Percentiles rank a stretch among this genome's conserved stretches.
Conservation (phyloP, 805 yeast species). For the Kazachstania psychrophila region DNA sequence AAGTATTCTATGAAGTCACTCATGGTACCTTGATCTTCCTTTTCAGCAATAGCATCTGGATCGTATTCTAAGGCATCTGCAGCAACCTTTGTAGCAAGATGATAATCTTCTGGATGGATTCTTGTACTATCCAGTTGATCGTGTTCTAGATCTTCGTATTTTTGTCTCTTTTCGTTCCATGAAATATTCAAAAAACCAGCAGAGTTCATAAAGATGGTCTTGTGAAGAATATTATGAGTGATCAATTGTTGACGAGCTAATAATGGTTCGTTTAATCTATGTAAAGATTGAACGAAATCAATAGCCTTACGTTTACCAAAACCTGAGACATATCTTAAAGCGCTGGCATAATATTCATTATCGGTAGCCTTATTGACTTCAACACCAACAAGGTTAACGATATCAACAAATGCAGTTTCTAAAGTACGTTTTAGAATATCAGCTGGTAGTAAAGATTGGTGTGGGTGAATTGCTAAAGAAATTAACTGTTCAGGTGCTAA, state of each 20-base stretch:
- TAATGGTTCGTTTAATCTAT: conserved; percentile 39
- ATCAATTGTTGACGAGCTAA: conserved; percentile 82
- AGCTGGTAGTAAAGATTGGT: conserved; percentile 60
- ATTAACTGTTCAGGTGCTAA: conserved; percentile 60
- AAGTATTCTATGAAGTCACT: conserved; percentile 33
- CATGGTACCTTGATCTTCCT: conserved; percentile 33
- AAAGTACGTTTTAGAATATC: conserved; percentile 58
- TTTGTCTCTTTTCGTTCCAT: conserved; percentile 40
- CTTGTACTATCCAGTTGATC: conserved; percentile 90
- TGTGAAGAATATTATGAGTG: conserved; percentile 67
- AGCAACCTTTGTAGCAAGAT: conserved; percentile 92
- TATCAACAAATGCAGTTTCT: conserved; percentile 80
- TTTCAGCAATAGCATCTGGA: conserved; percentile 80
- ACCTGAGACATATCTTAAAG: conserved; percentile 77
- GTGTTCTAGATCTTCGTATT: conserved; percentile 44
- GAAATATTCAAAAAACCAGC: conserved; percentile 82
- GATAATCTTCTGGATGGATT: conserved; percentile 97
- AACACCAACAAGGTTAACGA: conserved; percentile 83
- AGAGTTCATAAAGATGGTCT: conserved; percentile 80
- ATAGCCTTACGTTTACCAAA: conserved; percentile 93
- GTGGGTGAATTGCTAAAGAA: conserved; percentile 57
- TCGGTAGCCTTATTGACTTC: conserved; percentile 87
- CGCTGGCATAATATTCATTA: conserved; percentile 52
- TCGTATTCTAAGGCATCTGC: conserved; percentile 95
- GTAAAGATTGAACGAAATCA: conserved; percentile 74